Evolutionary conservation across 768 basidiomycete genomes (phyloP), one percentile per base, ranked within the genome.

Genomic region (Pleurotus tuoliensis): DNA sequence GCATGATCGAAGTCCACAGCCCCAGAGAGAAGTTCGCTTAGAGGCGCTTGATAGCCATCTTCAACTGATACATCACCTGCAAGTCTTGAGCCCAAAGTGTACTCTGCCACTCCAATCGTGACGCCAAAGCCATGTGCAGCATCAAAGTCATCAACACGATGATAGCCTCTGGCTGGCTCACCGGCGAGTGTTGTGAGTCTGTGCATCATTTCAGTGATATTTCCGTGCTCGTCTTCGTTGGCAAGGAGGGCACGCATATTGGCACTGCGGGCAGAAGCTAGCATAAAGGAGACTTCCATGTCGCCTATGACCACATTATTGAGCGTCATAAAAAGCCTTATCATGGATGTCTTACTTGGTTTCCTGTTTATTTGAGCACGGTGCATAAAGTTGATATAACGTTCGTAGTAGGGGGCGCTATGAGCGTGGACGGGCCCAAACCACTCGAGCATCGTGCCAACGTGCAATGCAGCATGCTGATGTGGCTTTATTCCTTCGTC

Each of bases 401-500:
- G 58, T 47, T 75, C 65, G 47, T 68, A 73, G 7, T 64, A 62
- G 37, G 63, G 64, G 3, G 62, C 59, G 58, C 66, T 57, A 49
- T 64, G 67, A 20, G 63, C 57, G 59, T 69, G 70, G 9, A 47
- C 51, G 0, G 66, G 70, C 9, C 70, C 67, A 57, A 69, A 63
- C 1, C 55, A 18, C 2, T 55, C 38, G 25, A 64, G 37, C 16
- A 60, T 59, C 16, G 57, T 56, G 4, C 61, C 61, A 24, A 68
- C 56, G 45, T 70, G 69, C 2, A 65, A 47, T 0, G 59, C 59
- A 1, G 56, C 58, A 58, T 70, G 69, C 41, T 65, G 65, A 34
- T 38, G 58, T 3, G 67, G 66, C 27, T 58, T 46, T 6, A 67
- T 24, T 13, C 39, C 30, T 2, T 54, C 47, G 22, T 66, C 60